These are phyloP conservation scores for Blastobotrys aristatus DNA, from an alignment of 1,139 yeast genomes.

Conservation along the genomic window DNA sequence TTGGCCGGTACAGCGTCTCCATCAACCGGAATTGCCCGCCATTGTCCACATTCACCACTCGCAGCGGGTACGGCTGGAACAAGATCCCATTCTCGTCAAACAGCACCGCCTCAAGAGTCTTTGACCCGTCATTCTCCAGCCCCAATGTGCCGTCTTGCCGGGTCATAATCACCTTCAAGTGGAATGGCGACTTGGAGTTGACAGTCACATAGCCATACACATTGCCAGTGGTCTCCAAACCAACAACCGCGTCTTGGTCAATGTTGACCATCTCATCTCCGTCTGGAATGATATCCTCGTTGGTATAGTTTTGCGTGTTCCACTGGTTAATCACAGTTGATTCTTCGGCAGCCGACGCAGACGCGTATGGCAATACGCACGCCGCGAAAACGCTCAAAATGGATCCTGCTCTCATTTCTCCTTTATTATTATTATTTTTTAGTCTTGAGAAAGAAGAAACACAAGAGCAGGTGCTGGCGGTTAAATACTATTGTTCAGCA, in stretches of 20 bases:
- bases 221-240: constrained; percentile 19
- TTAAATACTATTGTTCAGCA: no score
- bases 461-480: no score
- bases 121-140: constrained; percentile 18
- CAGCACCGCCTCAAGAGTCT: constrained; percentile 24
- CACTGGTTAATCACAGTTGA: not conserved
- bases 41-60: constrained; percentile 21
- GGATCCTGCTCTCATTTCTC: no score
- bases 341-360: no score
- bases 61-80: constrained; percentile 28
- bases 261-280: constrained; percentile 9
- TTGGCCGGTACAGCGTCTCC: constrained; percentile 20
- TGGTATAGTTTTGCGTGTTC: constrained; percentile 2
- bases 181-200: constrained; percentile 16
- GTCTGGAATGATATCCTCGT: not conserved
- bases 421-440: no score
- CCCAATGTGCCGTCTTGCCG: constrained; percentile 26
- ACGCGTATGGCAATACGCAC: no score
- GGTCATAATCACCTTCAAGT: constrained; percentile 24
- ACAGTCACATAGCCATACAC: constrained; percentile 27
- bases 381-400: no score
- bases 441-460: no score
- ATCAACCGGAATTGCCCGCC: constrained; percentile 17
- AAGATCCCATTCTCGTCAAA: constrained; percentile 27
- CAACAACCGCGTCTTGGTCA: not conserved